Base-by-base conservation (phyloP, 2,329 filamentous ascomycete genomes). In the Venturia nashicola region DNA sequence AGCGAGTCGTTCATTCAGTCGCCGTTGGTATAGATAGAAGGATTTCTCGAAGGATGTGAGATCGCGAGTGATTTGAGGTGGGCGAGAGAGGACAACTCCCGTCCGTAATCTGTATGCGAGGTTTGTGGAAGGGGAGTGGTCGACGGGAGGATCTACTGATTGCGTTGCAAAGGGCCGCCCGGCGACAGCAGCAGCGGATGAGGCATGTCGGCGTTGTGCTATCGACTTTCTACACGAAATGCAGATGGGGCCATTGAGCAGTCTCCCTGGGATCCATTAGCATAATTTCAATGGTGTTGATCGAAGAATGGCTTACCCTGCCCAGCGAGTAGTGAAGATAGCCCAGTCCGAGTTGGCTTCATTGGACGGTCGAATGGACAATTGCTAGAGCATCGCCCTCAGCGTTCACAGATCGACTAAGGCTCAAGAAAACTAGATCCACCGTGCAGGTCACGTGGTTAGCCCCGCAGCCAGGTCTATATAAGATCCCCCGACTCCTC, bases 21-120 rank as follows among this genome's bases (percentile, higher is more conserved):
- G 91, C 71, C 93, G 93, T 79, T 99, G 94, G 79, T 99, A 99
- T 74, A 99, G 91, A 81, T 88, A 96, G 78, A 88, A 97, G 67
- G 93, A 83, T 72, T 91, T 89, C 76, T 99, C 94, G 76, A 99
- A 97, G 14, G 90, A 82, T 42, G 89, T 89, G 63, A 93, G 86
- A 66, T 88, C 82, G 68, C 89, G 88, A 34, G 94, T 97, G 71
- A 99, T 82, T 65, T 95, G 80, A 7, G 94, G 94, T 59, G 94
- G 85, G 36, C 94, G 90, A 57, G 91, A 94, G 67, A 99, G 85
- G 69, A 97, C 85, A 65, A 97, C 82, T 67, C 90, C 89, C 65
- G 86, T 82, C 61, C 76, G 74, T 65, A 81, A 68, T 40, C 73
- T 73, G 69, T 80, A 80, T 39, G 76, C 73, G 40, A 68, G 73